phyloP scores from a whole-genome alignment of 2,329 filamentous ascomycete genomes.

The Trichoderma polysporum region DNA sequence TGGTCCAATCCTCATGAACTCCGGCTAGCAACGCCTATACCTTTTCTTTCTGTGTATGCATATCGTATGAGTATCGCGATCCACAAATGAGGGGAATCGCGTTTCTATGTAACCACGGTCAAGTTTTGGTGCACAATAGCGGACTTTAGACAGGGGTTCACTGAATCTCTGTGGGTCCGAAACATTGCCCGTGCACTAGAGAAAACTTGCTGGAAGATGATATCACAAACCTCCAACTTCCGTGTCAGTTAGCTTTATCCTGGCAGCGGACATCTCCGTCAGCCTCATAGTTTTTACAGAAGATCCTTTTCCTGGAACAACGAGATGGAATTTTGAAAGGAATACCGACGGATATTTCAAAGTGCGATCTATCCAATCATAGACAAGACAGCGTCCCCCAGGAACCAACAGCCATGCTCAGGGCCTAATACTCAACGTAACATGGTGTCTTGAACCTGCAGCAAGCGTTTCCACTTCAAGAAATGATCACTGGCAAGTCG shows the following conservation, averaged over 20 bases:
- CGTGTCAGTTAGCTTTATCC: not conserved
- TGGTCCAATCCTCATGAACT: not conserved
- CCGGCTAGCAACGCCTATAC: too few species aligned
- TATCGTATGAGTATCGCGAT: not conserved
- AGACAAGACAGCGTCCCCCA: not conserved
- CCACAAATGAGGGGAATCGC: slow-evolving; percentile 12
- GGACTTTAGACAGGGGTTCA: not conserved
- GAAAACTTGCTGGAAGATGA: not conserved
- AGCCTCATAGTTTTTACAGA: not conserved
- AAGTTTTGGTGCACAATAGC: not conserved
- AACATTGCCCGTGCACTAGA: not conserved
- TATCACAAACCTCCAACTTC: not conserved
- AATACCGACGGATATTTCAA: slow-evolving; percentile 17
- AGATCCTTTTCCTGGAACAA: not conserved
- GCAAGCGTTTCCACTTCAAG: slow-evolving; percentile 7
- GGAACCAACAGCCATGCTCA: slow-evolving; percentile 2
- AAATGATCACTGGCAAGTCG: slow-evolving; percentile 10
- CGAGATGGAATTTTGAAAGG: not conserved
- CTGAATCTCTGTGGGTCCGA: not conserved
- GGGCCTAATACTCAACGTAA: slow-evolving; percentile 1
- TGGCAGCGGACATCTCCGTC: not conserved
- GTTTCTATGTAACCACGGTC: slow-evolving; percentile 4
- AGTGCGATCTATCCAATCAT: not conserved
- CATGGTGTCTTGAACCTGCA: slow-evolving; percentile 20
- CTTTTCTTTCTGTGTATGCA: not conserved